Evolutionary conservation across 164 flowering plant genomes (phyloP).

Genomic region (Chimonanthus praecox): DNA sequence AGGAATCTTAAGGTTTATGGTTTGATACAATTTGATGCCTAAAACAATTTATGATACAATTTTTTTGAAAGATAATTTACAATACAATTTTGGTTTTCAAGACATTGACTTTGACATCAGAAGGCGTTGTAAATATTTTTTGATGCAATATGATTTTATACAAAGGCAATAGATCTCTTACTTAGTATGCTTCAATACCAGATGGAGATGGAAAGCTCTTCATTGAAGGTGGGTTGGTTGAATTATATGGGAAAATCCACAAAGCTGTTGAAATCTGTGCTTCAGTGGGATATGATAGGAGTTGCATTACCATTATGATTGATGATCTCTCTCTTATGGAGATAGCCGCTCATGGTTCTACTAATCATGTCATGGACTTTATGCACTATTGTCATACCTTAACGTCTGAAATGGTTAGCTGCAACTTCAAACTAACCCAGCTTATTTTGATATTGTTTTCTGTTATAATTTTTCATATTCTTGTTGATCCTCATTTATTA

Average conservation of each 20-base stretch:
- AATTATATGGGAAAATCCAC: slow-evolving; percentile 53
- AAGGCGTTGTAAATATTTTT: too few species aligned
- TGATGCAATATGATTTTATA: background rate
- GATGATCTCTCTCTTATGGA: slow-evolving; percentile 89
- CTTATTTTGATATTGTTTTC: background rate
- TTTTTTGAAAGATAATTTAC: too few species aligned
- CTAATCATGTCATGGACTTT: slow-evolving; percentile 57
- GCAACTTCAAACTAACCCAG: background rate
- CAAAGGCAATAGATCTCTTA: slow-evolving; percentile 1
- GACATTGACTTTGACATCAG: too few species aligned
- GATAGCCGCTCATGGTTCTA: slow-evolving; percentile 63
- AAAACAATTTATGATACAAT: too few species aligned
- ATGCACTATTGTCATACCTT: slow-evolving; percentile 84
- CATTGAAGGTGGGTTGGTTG: slow-evolving; percentile 37
- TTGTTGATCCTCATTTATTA: background rate
- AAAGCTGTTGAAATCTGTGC: slow-evolving; percentile 34
- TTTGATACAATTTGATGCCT: too few species aligned
- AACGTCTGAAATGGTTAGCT: slow-evolving; percentile 66
- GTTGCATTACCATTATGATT: slow-evolving; percentile 46
- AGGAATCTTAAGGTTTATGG: too few species aligned
- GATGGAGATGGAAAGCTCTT: slow-evolving; percentile 30
- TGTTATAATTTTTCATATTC: background rate
- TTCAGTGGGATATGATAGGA: slow-evolving; percentile 24
- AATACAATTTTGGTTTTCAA: too few species aligned
- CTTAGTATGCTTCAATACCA: slow-evolving; percentile 17